A percentile compares a stretch with the other conserved stretches of the same genome.
Evolutionary conservation across 345 rosid genomes (phyloP).

Genomic region (Boechera stricta): DNA sequence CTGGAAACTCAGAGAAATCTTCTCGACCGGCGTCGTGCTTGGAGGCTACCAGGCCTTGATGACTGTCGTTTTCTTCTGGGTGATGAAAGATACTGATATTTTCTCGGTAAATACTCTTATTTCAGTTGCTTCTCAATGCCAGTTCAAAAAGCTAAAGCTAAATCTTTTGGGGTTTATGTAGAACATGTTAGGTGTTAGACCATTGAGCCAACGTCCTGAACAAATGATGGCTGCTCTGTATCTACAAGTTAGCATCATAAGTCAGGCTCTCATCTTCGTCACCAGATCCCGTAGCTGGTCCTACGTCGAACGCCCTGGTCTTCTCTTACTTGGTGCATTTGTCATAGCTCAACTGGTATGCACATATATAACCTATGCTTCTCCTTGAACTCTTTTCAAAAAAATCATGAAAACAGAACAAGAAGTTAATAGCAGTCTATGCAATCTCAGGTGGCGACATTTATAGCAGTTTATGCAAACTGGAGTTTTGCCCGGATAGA

Average conservation of each 20-base stretch:
- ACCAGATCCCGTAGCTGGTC: slow-evolving; percentile 96
- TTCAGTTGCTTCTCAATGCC: neutral
- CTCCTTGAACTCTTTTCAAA: neutral
- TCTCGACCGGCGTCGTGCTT: slow-evolving; percentile 77
- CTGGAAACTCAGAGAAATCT: slow-evolving; percentile 90
- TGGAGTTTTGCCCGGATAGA: slow-evolving; percentile 73
- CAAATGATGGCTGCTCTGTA: slow-evolving; percentile 86
- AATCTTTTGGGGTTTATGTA: slow-evolving; percentile 36
- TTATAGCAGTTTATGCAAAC: slow-evolving; percentile 82
- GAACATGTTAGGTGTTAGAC: slow-evolving; percentile 65
- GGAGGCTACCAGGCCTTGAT: slow-evolving; percentile 86
- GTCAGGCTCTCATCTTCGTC: slow-evolving; percentile 90
- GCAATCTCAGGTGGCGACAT: slow-evolving; percentile 66
- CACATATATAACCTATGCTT: neutral
- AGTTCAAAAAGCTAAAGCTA: slow-evolving; percentile 16
- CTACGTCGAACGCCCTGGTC: slow-evolving; percentile 75
- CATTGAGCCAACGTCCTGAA: slow-evolving; percentile 37
- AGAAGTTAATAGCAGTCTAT: neutral
- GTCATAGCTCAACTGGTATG: slow-evolving; percentile 78
- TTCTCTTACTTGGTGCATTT: slow-evolving; percentile 66
- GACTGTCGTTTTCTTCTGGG: slow-evolving; percentile 89
- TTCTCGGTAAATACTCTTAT: slow-evolving; percentile 62
- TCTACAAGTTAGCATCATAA: slow-evolving; percentile 86
- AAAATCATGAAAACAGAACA: neutral
- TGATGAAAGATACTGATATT: slow-evolving; percentile 68